Percentiles rank a stretch among this genome's conserved stretches.
Evolutionary conservation across 768 basidiomycete species (phyloP).

Genomic region (Saitozyma podzolica): DNA sequence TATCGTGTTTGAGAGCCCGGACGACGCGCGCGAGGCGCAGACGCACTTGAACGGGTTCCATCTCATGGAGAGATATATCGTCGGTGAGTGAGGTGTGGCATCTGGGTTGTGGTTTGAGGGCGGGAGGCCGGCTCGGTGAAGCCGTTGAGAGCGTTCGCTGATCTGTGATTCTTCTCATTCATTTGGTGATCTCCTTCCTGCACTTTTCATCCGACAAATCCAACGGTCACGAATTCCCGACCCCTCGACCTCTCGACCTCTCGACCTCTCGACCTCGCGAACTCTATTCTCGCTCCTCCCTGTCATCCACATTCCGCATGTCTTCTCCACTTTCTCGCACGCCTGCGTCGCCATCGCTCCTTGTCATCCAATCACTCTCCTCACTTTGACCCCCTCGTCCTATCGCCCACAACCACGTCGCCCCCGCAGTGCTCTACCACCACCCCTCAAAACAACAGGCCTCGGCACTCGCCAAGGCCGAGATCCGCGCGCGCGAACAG

Average conservation of each 20-base stretch:
- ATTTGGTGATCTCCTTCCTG: too few relatives aligned
- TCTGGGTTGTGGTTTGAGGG: too few relatives aligned
- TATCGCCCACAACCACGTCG: neutral
- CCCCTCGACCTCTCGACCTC: too few relatives aligned
- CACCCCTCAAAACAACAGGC: constrained; percentile 97
- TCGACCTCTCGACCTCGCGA: too few relatives aligned
- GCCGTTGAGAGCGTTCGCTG: too few relatives aligned
- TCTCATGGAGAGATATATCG: constrained; percentile 95
- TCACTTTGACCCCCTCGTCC: neutral
- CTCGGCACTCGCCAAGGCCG: constrained; percentile 79
- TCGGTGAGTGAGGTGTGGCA: constrained; percentile 55
- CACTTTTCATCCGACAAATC: too few relatives aligned
- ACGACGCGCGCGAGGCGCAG: constrained; percentile 90
- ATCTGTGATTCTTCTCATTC: too few relatives aligned
- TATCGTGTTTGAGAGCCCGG: constrained; percentile 60
- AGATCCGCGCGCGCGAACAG: constrained; percentile 85
- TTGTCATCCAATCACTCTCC: neutral
- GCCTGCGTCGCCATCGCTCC: neutral
- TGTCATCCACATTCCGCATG: neutral
- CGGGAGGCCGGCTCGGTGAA: too few relatives aligned
- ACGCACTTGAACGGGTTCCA: constrained; percentile 98
- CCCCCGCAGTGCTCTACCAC: constrained; percentile 74
- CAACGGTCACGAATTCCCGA: too few relatives aligned
- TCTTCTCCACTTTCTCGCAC: neutral
- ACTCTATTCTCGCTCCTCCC: neutral